Conservation (phyloP, 1,139 yeast species). For the Meyerozyma guilliermondii region DNA sequence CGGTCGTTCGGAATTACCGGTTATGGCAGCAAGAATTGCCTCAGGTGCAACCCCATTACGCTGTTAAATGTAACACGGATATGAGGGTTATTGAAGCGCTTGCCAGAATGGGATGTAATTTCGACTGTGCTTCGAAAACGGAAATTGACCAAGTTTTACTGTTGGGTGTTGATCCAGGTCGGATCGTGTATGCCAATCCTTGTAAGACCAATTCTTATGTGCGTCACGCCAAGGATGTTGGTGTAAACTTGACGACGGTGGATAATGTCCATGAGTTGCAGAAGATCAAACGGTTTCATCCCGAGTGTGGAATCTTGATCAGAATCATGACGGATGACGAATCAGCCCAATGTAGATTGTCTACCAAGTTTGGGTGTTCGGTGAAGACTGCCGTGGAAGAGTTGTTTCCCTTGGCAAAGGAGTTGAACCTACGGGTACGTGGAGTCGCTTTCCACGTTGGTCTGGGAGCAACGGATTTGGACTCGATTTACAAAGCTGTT, state of each 20-base stretch:
- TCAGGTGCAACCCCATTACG: slow-evolving; percentile 77
- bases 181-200: slow-evolving; percentile 90
- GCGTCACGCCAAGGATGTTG: slow-evolving; percentile 55
- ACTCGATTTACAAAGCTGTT: slow-evolving; percentile 66
- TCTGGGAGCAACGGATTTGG: slow-evolving; percentile 80
- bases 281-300: slow-evolving; percentile 67
- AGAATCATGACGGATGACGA: slow-evolving; percentile 91
- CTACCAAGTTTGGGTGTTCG: slow-evolving; percentile 86
- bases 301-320: slow-evolving; percentile 63
- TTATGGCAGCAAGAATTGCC: slow-evolving; percentile 68
- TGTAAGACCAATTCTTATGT: slow-evolving; percentile 82
- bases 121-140: slow-evolving; percentile 89
- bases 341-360: slow-evolving; percentile 78
- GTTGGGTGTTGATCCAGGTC: slow-evolving; percentile 56
- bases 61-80: slow-evolving; percentile 91
- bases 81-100: slow-evolving; percentile 52
- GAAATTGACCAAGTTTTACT: slow-evolving; percentile 69
- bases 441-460: slow-evolving; percentile 98
- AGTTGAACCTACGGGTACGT: slow-evolving; percentile 55
- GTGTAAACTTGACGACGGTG: slow-evolving; percentile 75
- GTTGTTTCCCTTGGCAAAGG: slow-evolving; percentile 59
- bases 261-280: slow-evolving; percentile 83
- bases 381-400: slow-evolving; percentile 45
- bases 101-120: slow-evolving; percentile 62
- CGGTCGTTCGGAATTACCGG: slow-evolving; percentile 53